phyloP scores from a whole-genome alignment of 2,329 filamentous ascomycete species.

The Botryosphaeria agaves region DNA sequence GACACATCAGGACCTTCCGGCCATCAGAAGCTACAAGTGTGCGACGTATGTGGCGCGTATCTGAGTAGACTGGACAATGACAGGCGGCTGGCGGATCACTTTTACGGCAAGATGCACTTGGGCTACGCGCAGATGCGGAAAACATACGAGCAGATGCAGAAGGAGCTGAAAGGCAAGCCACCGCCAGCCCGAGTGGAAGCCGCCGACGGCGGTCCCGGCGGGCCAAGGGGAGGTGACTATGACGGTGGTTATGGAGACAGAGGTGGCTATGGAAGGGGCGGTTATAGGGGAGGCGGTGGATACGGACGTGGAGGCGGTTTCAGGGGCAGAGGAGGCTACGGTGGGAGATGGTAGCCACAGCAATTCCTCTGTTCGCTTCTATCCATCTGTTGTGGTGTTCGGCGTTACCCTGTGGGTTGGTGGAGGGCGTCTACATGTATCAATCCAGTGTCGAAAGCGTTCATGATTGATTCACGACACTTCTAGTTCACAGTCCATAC shows the following conservation, averaged over 20 bases:
- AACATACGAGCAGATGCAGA: slow-evolving; percentile 71
- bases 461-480: too few species aligned
- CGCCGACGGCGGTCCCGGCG: slow-evolving; percentile 16
- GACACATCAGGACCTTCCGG: slow-evolving; percentile 87
- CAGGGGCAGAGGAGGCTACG: slow-evolving; percentile 20
- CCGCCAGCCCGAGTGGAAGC: slow-evolving; percentile 39
- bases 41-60: slow-evolving; percentile 95
- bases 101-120: slow-evolving; percentile 98
- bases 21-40: slow-evolving; percentile 96
- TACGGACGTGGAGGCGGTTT: slow-evolving; percentile 13
- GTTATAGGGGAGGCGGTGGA: slow-evolving; percentile 17
- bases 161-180: slow-evolving; percentile 62
- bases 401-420: too few species aligned
- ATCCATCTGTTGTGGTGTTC: too few species aligned
- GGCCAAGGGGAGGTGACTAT: slow-evolving; percentile 23
- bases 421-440: too few species aligned
- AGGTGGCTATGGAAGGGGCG: slow-evolving; percentile 20
- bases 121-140: slow-evolving; percentile 98
- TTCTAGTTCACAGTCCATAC: too few species aligned
- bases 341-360: slow-evolving; percentile 20
- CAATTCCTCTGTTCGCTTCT: too few species aligned
- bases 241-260: slow-evolving; percentile 17
- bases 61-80: slow-evolving; percentile 87
- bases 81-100: slow-evolving; percentile 82
- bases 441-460: too few species aligned